phyloP scores from a whole-genome alignment of 257 asterid genomes.

The Forsythia viridissima region DNA sequence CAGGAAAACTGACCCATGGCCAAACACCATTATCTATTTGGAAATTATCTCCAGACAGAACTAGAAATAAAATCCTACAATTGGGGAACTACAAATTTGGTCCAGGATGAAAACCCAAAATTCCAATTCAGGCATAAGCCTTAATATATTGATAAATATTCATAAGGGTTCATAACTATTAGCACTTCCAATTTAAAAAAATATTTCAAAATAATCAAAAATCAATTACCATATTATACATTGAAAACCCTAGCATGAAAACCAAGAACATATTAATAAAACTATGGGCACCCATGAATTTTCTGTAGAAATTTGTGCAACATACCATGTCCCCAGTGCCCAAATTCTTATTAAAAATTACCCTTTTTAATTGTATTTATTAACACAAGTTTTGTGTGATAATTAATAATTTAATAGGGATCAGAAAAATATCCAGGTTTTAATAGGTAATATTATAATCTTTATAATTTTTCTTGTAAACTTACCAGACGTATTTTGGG shows the following conservation, averaged over 20 bases:
- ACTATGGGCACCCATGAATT: background rate
- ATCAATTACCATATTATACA: background rate
- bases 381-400: background rate
- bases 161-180: background rate
- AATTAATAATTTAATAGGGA: background rate
- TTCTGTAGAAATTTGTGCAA: background rate
- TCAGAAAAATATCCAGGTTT: background rate
- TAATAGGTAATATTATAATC: background rate
- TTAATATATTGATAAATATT: background rate
- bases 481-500: background rate
- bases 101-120: background rate
- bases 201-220: background rate
- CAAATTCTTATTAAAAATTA: background rate
- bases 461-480: background rate
- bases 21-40: background rate
- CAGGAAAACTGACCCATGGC: slow-evolving; percentile 5
- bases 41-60: background rate
- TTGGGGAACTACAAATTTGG: background rate
- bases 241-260: slow-evolving; percentile 6
- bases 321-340: slow-evolving; percentile 1
- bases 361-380: background rate
- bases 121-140: background rate
- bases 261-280: background rate
- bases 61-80: background rate
- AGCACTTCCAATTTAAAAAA: background rate